A percentile compares a stretch with the other conserved stretches of the same genome.
Conservation (phyloP, 1,284 basidiomycete genomes). For the Leccinum insolens region DNA sequence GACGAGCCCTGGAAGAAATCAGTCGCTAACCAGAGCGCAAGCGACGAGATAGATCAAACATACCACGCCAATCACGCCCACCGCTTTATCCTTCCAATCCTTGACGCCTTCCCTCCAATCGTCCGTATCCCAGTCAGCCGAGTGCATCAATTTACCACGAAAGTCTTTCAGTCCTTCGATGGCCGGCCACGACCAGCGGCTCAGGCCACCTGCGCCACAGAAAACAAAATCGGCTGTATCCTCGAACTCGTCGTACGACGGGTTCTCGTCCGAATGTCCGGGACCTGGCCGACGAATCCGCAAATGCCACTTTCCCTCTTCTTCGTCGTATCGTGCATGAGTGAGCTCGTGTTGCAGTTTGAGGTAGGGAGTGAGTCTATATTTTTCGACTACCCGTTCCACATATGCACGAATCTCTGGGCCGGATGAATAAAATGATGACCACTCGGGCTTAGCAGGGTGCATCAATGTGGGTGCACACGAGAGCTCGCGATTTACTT, state of each 20-base stretch:
- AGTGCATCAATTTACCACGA: constrained; percentile 54
- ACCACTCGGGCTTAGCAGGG: constrained; percentile 52
- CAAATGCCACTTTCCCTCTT: constrained; percentile 55
- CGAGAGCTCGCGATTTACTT: constrained; percentile 9
- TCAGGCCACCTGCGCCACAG: constrained; percentile 28
- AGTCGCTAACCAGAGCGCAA: neutral
- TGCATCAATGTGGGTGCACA: neutral
- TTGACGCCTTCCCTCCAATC: constrained; percentile 50
- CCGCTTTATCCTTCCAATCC: constrained; percentile 55
- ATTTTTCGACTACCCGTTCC: constrained; percentile 57
- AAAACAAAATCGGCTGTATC: constrained; percentile 58
- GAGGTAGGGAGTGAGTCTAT: constrained; percentile 55
- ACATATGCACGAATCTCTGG: constrained; percentile 59
- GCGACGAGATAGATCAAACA: constrained; percentile 17
- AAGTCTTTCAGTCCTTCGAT: constrained; percentile 56
- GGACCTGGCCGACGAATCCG: constrained; percentile 42
- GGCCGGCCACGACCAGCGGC: constrained; percentile 62
- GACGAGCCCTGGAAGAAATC: constrained; percentile 53
- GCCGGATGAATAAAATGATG: constrained; percentile 59
- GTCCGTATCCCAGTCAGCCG: constrained; percentile 56
- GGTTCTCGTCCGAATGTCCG: constrained; percentile 18
- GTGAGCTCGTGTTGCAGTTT: constrained; percentile 56
- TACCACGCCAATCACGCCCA: constrained; percentile 65
- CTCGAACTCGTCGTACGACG: constrained; percentile 44
- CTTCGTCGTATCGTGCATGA: constrained; percentile 52